These are phyloP conservation scores for Lepidium didymum DNA, from an alignment of 345 rosid genomes.

Conservation along the genomic window DNA sequence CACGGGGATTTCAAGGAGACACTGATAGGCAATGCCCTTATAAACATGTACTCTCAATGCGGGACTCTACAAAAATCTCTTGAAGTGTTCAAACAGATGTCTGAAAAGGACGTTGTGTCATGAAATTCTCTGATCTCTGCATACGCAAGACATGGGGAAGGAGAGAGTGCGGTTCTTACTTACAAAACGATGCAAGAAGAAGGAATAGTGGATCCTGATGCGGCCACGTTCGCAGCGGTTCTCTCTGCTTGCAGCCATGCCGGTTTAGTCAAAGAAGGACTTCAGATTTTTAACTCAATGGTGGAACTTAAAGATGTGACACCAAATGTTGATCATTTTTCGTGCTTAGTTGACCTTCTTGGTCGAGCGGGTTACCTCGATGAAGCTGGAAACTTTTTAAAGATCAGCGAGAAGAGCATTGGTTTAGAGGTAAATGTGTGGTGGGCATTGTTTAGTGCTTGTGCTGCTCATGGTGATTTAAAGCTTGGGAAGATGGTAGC, in stretches of 20 bases:
- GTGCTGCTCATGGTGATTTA: conserved; percentile 65
- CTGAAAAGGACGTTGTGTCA: conserved; percentile 45
- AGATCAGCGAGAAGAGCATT: conserved; percentile 24
- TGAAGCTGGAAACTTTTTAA: conserved; percentile 44
- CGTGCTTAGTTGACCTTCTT: conserved; percentile 68
- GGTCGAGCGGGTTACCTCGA: conserved; percentile 72
- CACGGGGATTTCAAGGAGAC: conserved; percentile 30
- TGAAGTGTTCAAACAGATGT: conserved; percentile 43
- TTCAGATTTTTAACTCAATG: conserved; percentile 48
- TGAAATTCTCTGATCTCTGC: conserved; percentile 77
- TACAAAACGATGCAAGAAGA: conserved; percentile 44
- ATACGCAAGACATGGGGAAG: conserved; percentile 64
- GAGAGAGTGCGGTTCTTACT: conserved; percentile 44
- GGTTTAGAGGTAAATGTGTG: conserved; percentile 34
- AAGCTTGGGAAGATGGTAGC: conserved; percentile 54
- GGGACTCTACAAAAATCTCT: conserved; percentile 45
- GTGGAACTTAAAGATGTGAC: conserved; percentile 31
- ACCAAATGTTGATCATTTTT: conserved; percentile 56
- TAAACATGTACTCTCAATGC: conserved; percentile 67
- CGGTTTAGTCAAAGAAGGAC: conserved; percentile 55
- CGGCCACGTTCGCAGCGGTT: conserved; percentile 51
- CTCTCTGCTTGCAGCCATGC: conserved; percentile 80
- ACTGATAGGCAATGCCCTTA: conserved; percentile 50
- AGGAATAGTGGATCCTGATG: conserved; percentile 37
- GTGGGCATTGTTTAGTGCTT: conserved; percentile 75